These are phyloP conservation scores for Penicillium aurantiogriseum DNA, from an alignment of 2,329 filamentous ascomycete genomes.

Conservation along the genomic window DNA sequence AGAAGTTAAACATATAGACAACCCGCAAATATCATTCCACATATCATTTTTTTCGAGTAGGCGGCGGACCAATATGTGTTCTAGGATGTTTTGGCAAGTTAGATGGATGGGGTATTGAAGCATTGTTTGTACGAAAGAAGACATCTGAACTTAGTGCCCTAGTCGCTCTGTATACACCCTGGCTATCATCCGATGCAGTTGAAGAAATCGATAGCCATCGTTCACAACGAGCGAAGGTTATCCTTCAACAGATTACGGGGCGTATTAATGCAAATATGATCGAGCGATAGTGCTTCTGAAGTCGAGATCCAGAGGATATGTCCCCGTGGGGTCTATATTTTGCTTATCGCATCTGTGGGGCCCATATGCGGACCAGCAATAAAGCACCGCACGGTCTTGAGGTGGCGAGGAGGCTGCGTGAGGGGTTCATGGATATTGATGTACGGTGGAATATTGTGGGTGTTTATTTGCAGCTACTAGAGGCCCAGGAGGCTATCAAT, in stretches of 20 bases:
- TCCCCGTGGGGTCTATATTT: slow-evolving; percentile 27
- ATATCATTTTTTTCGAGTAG: background rate
- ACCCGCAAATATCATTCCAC: background rate
- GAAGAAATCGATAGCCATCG: background rate
- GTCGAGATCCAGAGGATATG: slow-evolving; percentile 19
- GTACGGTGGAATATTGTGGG: slow-evolving; percentile 19
- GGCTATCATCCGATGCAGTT: background rate
- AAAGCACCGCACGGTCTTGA: background rate
- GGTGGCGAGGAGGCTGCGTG: slow-evolving; percentile 1
- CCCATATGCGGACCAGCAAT: slow-evolving; percentile 7
- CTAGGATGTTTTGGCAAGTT: background rate
- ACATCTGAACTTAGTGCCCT: background rate
- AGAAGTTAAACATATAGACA: background rate
- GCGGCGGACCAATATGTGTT: background rate
- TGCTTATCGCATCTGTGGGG: slow-evolving; percentile 20
- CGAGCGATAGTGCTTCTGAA: slow-evolving; percentile 18
- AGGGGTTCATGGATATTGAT: slow-evolving; percentile 13
- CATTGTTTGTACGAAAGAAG: too few species aligned
- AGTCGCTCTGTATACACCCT: background rate
- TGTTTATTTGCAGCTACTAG: slow-evolving; percentile 14
- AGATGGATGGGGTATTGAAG: too few species aligned
- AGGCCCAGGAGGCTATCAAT: slow-evolving; percentile 10
- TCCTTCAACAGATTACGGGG: background rate
- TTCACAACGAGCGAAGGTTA: background rate
- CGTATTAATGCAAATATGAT: slow-evolving; percentile 15